Evolutionary conservation across 2,329 filamentous ascomycete genomes (phyloP).

Genomic region (Pezicula rhizophila): DNA sequence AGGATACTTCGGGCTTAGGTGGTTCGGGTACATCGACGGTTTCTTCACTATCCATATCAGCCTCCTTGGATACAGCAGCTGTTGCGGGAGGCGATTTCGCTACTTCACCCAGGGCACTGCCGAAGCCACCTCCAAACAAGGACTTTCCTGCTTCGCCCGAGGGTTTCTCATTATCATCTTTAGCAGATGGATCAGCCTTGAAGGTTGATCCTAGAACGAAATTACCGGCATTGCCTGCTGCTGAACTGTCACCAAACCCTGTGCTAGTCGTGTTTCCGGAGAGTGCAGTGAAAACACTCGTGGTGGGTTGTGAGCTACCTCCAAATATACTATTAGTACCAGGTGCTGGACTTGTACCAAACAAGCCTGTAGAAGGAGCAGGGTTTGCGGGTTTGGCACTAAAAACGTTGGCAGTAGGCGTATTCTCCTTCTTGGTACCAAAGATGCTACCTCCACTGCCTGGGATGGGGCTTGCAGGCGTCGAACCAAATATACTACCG

Average conservation of each 20-base stretch:
- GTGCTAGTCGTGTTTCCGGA: slow-evolving; percentile 23
- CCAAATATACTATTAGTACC: slow-evolving; percentile 9
- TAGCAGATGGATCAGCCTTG: slow-evolving; percentile 43
- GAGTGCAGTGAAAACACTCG: slow-evolving; percentile 22
- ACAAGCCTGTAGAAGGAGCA: slow-evolving; percentile 24
- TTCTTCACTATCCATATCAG: slow-evolving; percentile 41
- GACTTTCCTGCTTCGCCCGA: slow-evolving; percentile 35
- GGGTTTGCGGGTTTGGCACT: no score
- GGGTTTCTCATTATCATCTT: slow-evolving; percentile 51
- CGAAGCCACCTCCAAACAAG: slow-evolving; percentile 59
- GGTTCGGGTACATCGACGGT: slow-evolving; percentile 7
- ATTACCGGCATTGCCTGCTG: background rate
- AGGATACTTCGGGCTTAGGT: slow-evolving; percentile 9
- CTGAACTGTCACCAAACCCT: slow-evolving; percentile 3
- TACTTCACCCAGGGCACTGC: slow-evolving; percentile 47
- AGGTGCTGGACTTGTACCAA: slow-evolving; percentile 20
- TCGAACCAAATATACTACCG: slow-evolving; percentile 24
- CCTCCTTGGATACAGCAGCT: slow-evolving; percentile 35
- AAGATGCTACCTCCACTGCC: slow-evolving; percentile 1
- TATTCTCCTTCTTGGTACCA: background rate
- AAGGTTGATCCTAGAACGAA: slow-evolving; percentile 29
- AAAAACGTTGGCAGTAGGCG: no score
- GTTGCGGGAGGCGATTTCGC: slow-evolving; percentile 26
- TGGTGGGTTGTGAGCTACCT: slow-evolving; percentile 12
- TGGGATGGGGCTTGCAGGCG: background rate